Evolutionary conservation across 1,284 basidiomycete species (phyloP), one percentile per base, ranked within the genome.

Genomic region (Phlebopus sp.): DNA sequence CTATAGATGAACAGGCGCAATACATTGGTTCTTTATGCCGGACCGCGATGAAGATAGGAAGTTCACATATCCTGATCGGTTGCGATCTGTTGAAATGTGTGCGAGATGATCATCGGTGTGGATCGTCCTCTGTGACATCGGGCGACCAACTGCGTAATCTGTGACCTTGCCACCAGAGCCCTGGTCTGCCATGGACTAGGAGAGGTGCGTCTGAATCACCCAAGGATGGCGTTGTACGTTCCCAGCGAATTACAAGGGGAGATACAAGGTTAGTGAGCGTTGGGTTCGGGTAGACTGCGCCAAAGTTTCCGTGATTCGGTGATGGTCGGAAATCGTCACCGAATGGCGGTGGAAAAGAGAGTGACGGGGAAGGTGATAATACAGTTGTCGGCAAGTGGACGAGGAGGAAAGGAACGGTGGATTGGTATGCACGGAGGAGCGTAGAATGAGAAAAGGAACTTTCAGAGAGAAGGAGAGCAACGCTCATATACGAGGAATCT

Each of bases 401-500:
- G 5, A 94, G 77, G 42, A 91, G 74, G 48, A 93, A 78, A 0
- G 92, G 90, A 9, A 90, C 73, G 0, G 77, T 72, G 0, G 89
- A 91, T 5, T 82, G 80, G 50, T 82, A 76, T 1, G 84, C 87
- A 11, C 82, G 80, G 2, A 84, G 68, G 46, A 89, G 63, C 0
- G 90, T 79, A 0, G 78, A 69, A 47, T 76, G 77, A 1, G 87
- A 86, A 67, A 92, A 95, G 0, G 81, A 73, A 7, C 87, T 89
- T 58, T 86, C 77, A 0, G 90, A 92, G 30, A 92, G 69, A 46
- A 93, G 75, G 6, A 93, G 63, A 0, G 86, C 89, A 14, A 92
- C 76, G 5, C 79, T 62, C n/a, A 79, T 70, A 55, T 60, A 51
- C 5, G 37, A 29, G 13, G 38, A 2, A 1, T 19, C 5, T 14